These are phyloP conservation scores for Termitomyces sp. DNA, from an alignment of 768 basidiomycete genomes.

Conservation along the genomic window DNA sequence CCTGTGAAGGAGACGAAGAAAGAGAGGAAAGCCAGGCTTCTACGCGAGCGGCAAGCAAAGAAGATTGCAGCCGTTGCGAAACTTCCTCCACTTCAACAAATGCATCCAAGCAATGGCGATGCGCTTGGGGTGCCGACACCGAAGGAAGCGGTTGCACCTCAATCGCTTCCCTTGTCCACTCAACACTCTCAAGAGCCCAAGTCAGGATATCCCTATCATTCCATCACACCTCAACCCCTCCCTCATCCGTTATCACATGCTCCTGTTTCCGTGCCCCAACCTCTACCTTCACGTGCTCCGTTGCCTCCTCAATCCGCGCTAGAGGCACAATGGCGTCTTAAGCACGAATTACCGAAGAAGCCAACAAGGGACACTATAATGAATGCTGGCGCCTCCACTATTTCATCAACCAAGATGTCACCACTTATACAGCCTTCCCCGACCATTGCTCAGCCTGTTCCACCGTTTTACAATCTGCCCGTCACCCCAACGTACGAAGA, in stretches of 20 bases:
- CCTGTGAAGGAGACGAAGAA: conserved; percentile 24
- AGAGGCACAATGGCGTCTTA: conserved; percentile 10
- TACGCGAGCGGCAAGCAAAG: conserved; percentile 13
- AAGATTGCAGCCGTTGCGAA: conserved; percentile 12
- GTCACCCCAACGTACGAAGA: conserved; percentile 7
- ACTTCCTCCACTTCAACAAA: not conserved
- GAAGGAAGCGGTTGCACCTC: not conserved
- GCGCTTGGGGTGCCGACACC: too few relatives aligned
- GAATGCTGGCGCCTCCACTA: conserved; percentile 9
- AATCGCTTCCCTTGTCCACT: not conserved
- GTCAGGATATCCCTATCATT: conserved; percentile 1
- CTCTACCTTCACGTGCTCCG: not conserved
- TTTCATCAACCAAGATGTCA: conserved; percentile 5
- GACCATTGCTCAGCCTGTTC: not conserved
- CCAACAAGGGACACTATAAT: not conserved
- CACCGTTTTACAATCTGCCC: not conserved
- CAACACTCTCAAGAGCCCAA: not conserved
- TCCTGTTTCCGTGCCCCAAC: not conserved
- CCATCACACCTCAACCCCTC: conserved; percentile 3
- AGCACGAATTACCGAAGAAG: conserved; percentile 8
- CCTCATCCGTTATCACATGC: conserved; percentile 2
- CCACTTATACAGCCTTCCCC: not conserved
- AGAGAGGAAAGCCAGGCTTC: conserved; percentile 21
- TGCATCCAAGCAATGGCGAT: not conserved
- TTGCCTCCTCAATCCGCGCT: conserved; percentile 9